A percentile compares a stretch with the other conserved stretches of the same genome.
Evolutionary conservation across 306 rosid genomes (phyloP).

Genomic region (Medicago truncatula): MtrunA17r5.0-ANR NC_053044.1:31118001-31118500

Average conservation of each 20-base stretch:
- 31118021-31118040: slow-evolving; percentile 12
- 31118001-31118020: not conserved
- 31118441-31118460: not conserved
- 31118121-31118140: slow-evolving; percentile 53
- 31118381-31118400: slow-evolving; percentile 52
- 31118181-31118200: slow-evolving; percentile 50
- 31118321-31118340: slow-evolving; percentile 51
- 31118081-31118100: slow-evolving; percentile 40
- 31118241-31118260: slow-evolving; percentile 57
- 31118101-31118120: slow-evolving; percentile 46
- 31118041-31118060: slow-evolving; percentile 39
- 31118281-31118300: slow-evolving; percentile 50
- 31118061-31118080: slow-evolving; percentile 44
- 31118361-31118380: slow-evolving; percentile 43
- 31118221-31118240: slow-evolving; percentile 55
- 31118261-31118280: slow-evolving; percentile 61
- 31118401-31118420: slow-evolving; percentile 57
- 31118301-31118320: slow-evolving; percentile 58
- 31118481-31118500: no score
- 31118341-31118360: slow-evolving; percentile 54
- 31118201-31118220: slow-evolving; percentile 49
- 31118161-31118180: slow-evolving; percentile 59
- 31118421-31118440: not conserved
- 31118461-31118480: no score
- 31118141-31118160: slow-evolving; percentile 63